A percentile compares a stretch with the other conserved stretches of the same genome.
Conservation (phyloP, 139 green algal species). For the Edaphochlamys debaryana region DNA sequence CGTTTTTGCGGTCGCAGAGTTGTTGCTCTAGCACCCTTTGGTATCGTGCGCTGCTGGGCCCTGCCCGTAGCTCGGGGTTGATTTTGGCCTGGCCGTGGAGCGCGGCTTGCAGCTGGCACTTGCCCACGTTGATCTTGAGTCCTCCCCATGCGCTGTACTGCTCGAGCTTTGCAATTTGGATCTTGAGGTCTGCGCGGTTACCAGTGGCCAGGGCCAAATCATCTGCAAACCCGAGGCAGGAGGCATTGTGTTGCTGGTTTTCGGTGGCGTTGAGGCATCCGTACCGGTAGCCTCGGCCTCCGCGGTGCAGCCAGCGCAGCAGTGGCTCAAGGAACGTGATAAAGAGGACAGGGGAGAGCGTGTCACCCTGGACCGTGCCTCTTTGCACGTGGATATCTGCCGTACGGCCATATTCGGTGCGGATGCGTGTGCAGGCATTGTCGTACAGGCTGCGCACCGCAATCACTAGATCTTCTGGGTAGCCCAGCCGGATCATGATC, state of each 20-base stretch:
- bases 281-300: background rate
- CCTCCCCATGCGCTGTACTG: background rate
- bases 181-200: background rate
- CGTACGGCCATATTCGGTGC: background rate
- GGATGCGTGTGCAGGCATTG: background rate
- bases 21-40: background rate
- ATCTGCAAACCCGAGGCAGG: background rate
- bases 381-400: background rate
- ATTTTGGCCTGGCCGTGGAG: background rate
- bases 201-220: background rate
- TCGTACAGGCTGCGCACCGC: background rate
- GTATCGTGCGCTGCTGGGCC: background rate
- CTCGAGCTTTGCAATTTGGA: background rate
- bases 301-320: constrained; percentile 12
- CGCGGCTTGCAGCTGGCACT: background rate
- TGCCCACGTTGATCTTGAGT: background rate
- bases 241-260: background rate
- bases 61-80: background rate
- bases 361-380: background rate
- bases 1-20: too few relatives aligned
- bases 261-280: background rate
- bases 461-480: background rate
- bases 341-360: background rate
- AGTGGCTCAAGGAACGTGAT: background rate
- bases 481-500: background rate